A percentile compares a stretch with the other conserved stretches of the same genome.
phyloP scores from a whole-genome alignment of 2,329 filamentous ascomycete species.

The Colletotrichum sp. region DNA sequence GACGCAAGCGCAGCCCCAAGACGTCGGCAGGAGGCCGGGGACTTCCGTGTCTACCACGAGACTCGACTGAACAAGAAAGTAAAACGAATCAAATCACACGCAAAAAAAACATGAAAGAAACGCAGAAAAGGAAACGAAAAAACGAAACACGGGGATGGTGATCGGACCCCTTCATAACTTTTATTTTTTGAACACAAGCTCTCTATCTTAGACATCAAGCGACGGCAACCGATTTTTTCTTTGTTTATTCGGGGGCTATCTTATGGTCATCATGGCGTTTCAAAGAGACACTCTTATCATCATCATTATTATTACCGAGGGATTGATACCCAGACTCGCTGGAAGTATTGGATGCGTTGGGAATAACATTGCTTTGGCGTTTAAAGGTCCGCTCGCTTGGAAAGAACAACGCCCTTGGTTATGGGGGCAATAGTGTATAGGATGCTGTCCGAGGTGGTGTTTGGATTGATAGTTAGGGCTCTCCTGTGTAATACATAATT shows the following conservation, averaged over 20 bases:
- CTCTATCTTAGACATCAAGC: conserved; percentile 5
- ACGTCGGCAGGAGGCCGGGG: conserved; percentile 1
- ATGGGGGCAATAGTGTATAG: background rate
- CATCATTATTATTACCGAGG: background rate
- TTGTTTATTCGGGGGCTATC: background rate
- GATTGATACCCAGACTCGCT: conserved; percentile 22
- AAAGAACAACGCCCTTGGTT: background rate
- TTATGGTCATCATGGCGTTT: background rate
- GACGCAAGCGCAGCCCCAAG: background rate
- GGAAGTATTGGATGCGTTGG: background rate
- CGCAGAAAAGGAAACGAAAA: background rate
- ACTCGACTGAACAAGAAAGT: background rate
- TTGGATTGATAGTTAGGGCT: background rate
- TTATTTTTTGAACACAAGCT: background rate
- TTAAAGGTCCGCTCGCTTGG: background rate
- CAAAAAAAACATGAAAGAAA: background rate
- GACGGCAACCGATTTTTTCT: conserved; percentile 2
- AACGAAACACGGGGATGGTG: background rate
- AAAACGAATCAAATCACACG: background rate
- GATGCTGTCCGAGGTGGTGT: background rate
- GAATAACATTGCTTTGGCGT: background rate
- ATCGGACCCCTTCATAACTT: background rate
- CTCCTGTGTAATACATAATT: conserved; percentile 16
- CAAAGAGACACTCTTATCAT: background rate
- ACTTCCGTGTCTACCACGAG: conserved; percentile 10